Evolutionary conservation across 176 grass and related monocot genomes (phyloP).

Genomic region (Aegilops bicornis): DNA sequence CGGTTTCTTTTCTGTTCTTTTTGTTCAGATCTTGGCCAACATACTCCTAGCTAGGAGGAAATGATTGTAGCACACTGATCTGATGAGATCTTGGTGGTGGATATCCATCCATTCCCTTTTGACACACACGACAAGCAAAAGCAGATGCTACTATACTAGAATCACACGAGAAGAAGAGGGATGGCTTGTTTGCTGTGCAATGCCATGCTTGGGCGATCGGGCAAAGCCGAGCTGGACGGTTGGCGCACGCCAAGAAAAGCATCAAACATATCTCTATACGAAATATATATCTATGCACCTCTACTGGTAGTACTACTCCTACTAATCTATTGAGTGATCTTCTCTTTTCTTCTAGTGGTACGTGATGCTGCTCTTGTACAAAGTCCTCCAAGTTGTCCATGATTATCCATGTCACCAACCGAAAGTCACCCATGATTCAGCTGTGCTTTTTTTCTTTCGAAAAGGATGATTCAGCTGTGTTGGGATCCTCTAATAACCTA

Average conservation of each 20-base stretch:
- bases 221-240: slow-evolving; percentile 17
- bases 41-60: too few relatives aligned
- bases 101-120: background rate
- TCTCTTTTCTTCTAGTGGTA: too few relatives aligned
- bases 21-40: background rate
- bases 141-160: background rate
- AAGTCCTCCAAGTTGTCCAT: background rate
- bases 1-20: background rate
- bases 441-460: too few relatives aligned
- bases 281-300: background rate
- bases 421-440: background rate
- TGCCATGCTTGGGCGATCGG: slow-evolving; percentile 28
- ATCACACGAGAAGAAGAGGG: background rate
- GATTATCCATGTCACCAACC: background rate
- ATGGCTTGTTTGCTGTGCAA: slow-evolving; percentile 38
- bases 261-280: slow-evolving; percentile 17
- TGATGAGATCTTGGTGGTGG: background rate
- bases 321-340: too few relatives aligned
- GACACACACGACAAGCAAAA: background rate
- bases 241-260: slow-evolving; percentile 32
- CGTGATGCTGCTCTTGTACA: background rate
- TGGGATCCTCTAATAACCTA: too few relatives aligned
- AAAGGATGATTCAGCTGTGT: background rate
- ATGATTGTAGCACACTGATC: background rate
- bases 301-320: background rate